A percentile compares a stretch with the other conserved stretches of the same genome.
Evolutionary conservation across 164 flowering plant species (phyloP).

Genomic region (Akebia trifoliata): DNA sequence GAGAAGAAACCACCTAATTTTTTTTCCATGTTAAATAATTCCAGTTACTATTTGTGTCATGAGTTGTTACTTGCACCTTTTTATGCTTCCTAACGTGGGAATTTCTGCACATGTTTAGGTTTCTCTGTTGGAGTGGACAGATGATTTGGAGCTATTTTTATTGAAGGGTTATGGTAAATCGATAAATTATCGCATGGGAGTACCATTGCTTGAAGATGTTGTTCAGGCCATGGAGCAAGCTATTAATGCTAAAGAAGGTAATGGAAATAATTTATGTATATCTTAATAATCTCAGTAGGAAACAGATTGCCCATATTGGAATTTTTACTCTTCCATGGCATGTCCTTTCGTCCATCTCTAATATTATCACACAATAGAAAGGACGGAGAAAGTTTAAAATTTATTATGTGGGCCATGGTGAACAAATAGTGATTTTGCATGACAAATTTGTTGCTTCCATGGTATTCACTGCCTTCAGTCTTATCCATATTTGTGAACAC

Average conservation of each 20-base stretch:
- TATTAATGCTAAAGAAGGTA: slow-evolving; percentile 79
- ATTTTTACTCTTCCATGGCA: too few relatives aligned
- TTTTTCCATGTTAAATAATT: too few relatives aligned
- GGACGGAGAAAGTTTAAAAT: too few relatives aligned
- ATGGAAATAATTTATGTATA: background rate
- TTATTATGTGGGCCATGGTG: too few relatives aligned
- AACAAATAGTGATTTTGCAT: too few relatives aligned
- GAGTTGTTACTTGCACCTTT: slow-evolving; percentile 7
- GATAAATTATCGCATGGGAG: slow-evolving; percentile 82
- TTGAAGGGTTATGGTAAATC: slow-evolving; percentile 92
- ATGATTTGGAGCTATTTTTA: slow-evolving; percentile 78
- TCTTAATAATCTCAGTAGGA: too few relatives aligned
- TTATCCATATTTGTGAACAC: background rate
- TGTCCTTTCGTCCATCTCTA: too few relatives aligned
- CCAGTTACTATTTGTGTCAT: too few relatives aligned
- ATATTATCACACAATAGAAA: too few relatives aligned
- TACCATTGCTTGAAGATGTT: slow-evolving; percentile 83
- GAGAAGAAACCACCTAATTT: too few relatives aligned
- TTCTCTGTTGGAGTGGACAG: slow-evolving; percentile 89
- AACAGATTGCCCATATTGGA: too few relatives aligned
- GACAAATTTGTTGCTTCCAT: background rate
- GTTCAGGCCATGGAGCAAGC: slow-evolving; percentile 85
- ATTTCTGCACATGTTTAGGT: slow-evolving; percentile 34
- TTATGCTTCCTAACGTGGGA: slow-evolving; percentile 1
- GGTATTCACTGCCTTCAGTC: background rate